Evolutionary conservation across 352 stramenopile species (phyloP).

Genomic region (Globisporangium paddicum): DNA sequence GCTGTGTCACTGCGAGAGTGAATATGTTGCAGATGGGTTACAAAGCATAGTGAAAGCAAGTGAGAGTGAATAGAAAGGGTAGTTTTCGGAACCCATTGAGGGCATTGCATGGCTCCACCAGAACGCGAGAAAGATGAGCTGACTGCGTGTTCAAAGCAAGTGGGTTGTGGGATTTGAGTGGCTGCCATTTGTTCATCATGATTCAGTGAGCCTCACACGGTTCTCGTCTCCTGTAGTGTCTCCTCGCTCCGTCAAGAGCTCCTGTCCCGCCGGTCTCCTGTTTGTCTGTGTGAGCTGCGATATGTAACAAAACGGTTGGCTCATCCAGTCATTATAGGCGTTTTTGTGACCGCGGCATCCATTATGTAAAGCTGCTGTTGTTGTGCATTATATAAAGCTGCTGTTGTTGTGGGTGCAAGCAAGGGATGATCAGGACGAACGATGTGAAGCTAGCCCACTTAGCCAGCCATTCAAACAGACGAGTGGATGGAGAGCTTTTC

Average conservation of each 20-base stretch:
- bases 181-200: too few species aligned
- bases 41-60: conserved; percentile 3
- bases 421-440: too few species aligned
- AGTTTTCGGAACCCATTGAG: background rate
- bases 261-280: too few species aligned
- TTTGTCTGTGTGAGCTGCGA: too few species aligned
- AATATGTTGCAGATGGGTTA: background rate
- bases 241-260: background rate
- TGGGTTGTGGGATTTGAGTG: background rate
- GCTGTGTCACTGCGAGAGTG: background rate
- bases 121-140: background rate
- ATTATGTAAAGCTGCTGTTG: too few species aligned
- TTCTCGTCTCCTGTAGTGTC: too few species aligned
- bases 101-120: background rate
- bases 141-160: background rate
- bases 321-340: too few species aligned
- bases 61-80: background rate
- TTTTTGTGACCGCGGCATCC: too few species aligned
- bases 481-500: background rate
- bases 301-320: too few species aligned
- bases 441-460: too few species aligned
- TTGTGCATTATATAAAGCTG: background rate
- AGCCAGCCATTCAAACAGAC: background rate
- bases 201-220: too few species aligned
- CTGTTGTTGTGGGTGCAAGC: too few species aligned